phyloP scores from a whole-genome alignment of 805 yeast genomes.

The Brettanomyces bruxellensis region DNA sequence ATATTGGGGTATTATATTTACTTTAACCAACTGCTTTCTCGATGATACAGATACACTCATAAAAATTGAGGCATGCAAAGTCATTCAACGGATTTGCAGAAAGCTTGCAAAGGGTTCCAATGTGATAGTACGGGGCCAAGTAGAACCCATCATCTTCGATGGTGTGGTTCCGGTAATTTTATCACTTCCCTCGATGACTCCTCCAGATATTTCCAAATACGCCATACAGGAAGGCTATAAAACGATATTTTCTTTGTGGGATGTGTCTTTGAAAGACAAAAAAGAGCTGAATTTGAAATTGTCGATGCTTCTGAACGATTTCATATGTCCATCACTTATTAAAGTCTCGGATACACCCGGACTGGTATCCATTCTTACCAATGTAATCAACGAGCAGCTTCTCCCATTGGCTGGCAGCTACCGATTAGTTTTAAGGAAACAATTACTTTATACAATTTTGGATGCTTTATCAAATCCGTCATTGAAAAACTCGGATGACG shows the following conservation, averaged over 20 bases:
- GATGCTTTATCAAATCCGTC: slow-evolving; percentile 21
- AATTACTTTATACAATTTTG: slow-evolving; percentile 14
- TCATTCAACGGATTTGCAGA: slow-evolving; percentile 5
- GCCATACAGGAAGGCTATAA: slow-evolving; percentile 18
- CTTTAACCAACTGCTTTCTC: slow-evolving; percentile 17
- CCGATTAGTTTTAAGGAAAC: slow-evolving; percentile 12
- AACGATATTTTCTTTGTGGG: slow-evolving; percentile 9
- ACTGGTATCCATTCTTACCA: slow-evolving; percentile 10
- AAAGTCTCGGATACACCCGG: slow-evolving; percentile 19
- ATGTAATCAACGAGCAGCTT: slow-evolving; percentile 4
- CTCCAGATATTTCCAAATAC: slow-evolving; percentile 11
- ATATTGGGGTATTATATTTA: slow-evolving; percentile 20
- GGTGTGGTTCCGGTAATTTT: slow-evolving; percentile 20
- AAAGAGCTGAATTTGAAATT: slow-evolving; percentile 8
- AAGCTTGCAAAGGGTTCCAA: slow-evolving; percentile 7
- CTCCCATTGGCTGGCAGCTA: slow-evolving; percentile 12
- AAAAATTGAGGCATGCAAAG: slow-evolving; percentile 14
- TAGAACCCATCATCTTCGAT: slow-evolving; percentile 14
- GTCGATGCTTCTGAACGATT: slow-evolving; percentile 16
- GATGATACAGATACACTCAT: slow-evolving; percentile 22
- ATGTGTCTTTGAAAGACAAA: slow-evolving; percentile 1
- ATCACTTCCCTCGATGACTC: slow-evolving; percentile 22
- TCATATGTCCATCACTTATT: slow-evolving; percentile 18
- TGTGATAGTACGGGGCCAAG: slow-evolving; percentile 16
- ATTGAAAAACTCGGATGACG: slow-evolving; percentile 1